Conservation (phyloP, 1,139 yeast species). For the Yamadazyma blattariae region DNA sequence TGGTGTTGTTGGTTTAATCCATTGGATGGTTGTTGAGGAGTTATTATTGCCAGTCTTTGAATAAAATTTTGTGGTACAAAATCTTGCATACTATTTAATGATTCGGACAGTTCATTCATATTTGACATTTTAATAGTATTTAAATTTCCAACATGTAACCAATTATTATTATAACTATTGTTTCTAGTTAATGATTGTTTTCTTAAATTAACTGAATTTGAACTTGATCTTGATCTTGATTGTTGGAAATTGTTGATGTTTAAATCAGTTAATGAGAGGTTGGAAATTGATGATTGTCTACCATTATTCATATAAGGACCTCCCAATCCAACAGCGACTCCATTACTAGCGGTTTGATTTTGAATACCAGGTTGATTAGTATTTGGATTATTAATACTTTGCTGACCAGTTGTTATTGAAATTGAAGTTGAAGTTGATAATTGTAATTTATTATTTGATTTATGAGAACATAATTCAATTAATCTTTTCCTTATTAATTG, state of each 20-base stretch:
- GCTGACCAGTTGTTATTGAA: slow-evolving; percentile 13
- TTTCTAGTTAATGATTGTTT: slow-evolving; percentile 47
- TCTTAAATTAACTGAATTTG: slow-evolving; percentile 28
- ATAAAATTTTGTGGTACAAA: slow-evolving; percentile 43
- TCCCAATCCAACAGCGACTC: not conserved
- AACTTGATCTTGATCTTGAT: slow-evolving; percentile 23
- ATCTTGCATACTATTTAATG: slow-evolving; percentile 45
- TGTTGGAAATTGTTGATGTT: slow-evolving; percentile 32
- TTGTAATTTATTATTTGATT: slow-evolving; percentile 13
- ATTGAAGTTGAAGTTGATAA: slow-evolving; percentile 30
- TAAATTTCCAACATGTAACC: slow-evolving; percentile 49
- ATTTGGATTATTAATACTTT: not conserved
- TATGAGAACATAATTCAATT: slow-evolving; percentile 36
- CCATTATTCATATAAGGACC: slow-evolving; percentile 9
- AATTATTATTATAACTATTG: slow-evolving; percentile 37
- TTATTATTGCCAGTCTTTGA: slow-evolving; percentile 24
- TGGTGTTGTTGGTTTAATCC: too few relatives aligned
- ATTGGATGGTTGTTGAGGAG: slow-evolving; percentile 15
- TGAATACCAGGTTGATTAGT: not conserved
- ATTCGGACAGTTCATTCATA: slow-evolving; percentile 37
- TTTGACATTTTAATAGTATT: slow-evolving; percentile 30
- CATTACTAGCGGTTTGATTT: not conserved
- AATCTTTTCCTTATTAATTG: slow-evolving; percentile 43
- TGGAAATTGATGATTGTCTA: slow-evolving; percentile 40
- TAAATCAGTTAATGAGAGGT: slow-evolving; percentile 40